Percentiles rank a stretch among this genome's conserved stretches.
Conservation (phyloP, 345 rosid species). For the Eutrema heterophyllum region DNA sequence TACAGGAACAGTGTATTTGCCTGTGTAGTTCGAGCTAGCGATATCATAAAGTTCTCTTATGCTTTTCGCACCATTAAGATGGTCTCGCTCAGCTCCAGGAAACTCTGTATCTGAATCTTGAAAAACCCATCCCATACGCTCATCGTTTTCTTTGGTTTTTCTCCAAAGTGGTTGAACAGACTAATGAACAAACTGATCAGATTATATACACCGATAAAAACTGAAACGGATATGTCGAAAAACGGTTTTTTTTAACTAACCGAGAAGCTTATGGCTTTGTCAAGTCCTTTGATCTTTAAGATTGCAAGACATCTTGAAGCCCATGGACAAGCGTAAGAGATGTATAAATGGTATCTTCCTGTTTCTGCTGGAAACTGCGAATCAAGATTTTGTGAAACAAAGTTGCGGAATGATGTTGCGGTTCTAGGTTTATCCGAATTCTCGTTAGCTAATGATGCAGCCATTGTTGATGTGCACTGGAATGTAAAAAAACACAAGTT, state of each 20-base stretch:
- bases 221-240: not conserved
- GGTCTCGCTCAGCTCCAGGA: conserved; percentile 67
- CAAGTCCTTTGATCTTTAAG: conserved; percentile 79
- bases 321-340: conserved; percentile 96
- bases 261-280: conserved; percentile 62
- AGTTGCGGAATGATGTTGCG: conserved; percentile 68
- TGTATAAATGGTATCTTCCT: conserved; percentile 81
- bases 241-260: conserved; percentile 34
- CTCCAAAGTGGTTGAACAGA: conserved; percentile 76
- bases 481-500: not conserved
- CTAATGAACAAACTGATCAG: conserved; percentile 30
- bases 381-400: conserved; percentile 46
- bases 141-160: conserved; percentile 71
- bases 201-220: not conserved
- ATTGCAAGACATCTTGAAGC: conserved; percentile 74
- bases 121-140: conserved; percentile 87
- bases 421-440: conserved; percentile 25
- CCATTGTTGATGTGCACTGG: conserved; percentile 10
- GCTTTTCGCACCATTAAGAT: conserved; percentile 60
- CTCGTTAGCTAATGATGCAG: not conserved
- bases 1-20: conserved; percentile 83
- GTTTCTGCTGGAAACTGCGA: conserved; percentile 69
- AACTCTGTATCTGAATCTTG: conserved; percentile 54
- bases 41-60: conserved; percentile 69
- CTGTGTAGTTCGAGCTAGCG: conserved; percentile 61